Evolutionary conservation across 805 yeast species (phyloP), one percentile per base, ranked within the genome.

Genomic region (Barnettozyma sucrosica): DNA sequence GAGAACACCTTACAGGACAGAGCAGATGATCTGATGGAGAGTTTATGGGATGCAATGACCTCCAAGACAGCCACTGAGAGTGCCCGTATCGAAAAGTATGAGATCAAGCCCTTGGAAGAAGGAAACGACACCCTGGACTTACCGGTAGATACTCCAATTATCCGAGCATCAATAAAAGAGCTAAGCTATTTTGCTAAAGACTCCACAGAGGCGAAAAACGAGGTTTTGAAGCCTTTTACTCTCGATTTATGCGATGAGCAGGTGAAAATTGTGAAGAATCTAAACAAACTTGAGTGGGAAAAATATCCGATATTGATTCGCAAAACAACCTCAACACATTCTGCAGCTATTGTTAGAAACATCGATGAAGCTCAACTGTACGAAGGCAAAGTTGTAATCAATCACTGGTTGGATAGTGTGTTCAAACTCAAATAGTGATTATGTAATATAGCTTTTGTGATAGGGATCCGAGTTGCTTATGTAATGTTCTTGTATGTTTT

Each of bases 291-390:
- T 5, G 57, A 67, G 2, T 89, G 95, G 95, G 63, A 68, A 38
- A 88, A 86, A 60, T 83, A 65, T 55, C 90, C 93, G 0, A 73
- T 88, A 24, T 74, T 82, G 50, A 83, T 88, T 49, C 73, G 82
- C 34, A 68, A 75, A 26, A 81, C 92, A 6, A 72, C 72, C 43
- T 76, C 81, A 39, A 77, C 95, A 1, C 96, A 88, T 59, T 88
- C 95, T 1, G 95, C 93, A 2, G 82, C 88, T 2, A 85, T 88
- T 49, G 86, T 82, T 38, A 74, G 95, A 43, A 78, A 74, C 51
- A 59, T 63, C n/a, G 66, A 67, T 21, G 76, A 75, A 26, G 71
- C 72, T 10, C 72, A 73, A 10, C 81, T 83, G 52, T 77, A 65
- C 30, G 95, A 88, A 63, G 96, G 96, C 1, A 76, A 79, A 56